Base-by-base conservation (phyloP, 257 asterid species). In the Leonotis leonurus region DNA sequence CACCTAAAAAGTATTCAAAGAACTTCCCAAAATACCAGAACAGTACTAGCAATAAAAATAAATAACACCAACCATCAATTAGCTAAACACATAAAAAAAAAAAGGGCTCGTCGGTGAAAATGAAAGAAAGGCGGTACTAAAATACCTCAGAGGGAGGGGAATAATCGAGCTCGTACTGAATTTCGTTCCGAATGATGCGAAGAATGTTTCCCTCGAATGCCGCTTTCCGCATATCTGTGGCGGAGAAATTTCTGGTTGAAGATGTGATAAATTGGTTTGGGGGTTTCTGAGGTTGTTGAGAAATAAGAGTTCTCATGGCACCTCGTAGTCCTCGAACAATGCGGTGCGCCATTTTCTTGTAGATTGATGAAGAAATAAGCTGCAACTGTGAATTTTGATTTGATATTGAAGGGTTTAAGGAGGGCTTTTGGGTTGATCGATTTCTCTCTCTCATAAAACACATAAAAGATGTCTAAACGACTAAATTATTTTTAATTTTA, bases 161-260 rank as follows among this genome's bases (percentile, higher is more conserved):
- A 21, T 27, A 75, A 9, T 87, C 95, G 67, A 79, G 67, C 71
- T 89, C 94, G 72, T 83, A 89, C 53, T 82, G 88, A 55, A 89
- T 78, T 70, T 93, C 96, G 46, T 69, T 75, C 6, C 97, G 84
- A 62, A 93, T 75, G 43, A 85, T 84, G 49, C 97, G 93, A 69
- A 84, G 83, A 55, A 89, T 73, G 78, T 82, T 83, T 26, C 81
- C 86, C 62, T 93, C 95, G 64, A 89, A 83, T 40, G 92, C 95
- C 54, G 83, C 78, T 48, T 78, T 87, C 10, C 87, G 85, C 97
- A 93, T 80, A 58, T 83, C 94, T n/a, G n/a, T n/a, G 35, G 87
- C 43, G 32, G 72, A 61, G 73, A 75, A 80, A 68, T 65, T 85
- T 76, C 91, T 70, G 54, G 71, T 66, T 4, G 77, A 62, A 39